These are phyloP conservation scores for Albophoma yamanashiensis DNA, from an alignment of 2,329 filamentous ascomycete genomes.

Conservation along the genomic window DNA sequence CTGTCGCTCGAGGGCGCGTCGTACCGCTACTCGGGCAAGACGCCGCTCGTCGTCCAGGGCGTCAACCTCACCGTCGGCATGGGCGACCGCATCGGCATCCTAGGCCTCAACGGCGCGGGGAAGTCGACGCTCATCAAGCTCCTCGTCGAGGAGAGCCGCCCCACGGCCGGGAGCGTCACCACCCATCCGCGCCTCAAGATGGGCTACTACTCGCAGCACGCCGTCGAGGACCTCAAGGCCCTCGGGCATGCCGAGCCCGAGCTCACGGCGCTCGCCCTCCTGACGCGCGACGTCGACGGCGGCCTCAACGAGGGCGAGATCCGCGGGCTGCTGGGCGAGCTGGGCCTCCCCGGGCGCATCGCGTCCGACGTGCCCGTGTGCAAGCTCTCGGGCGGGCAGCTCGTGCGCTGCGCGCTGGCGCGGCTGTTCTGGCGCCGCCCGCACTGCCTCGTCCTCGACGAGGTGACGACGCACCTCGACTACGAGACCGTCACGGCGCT, in stretches of 20 bases:
- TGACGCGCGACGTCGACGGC: slow-evolving; percentile 43
- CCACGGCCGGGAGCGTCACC: slow-evolving; percentile 50
- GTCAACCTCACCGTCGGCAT: slow-evolving; percentile 59
- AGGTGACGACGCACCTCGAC: slow-evolving; percentile 78
- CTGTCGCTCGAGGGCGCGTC: slow-evolving; percentile 59
- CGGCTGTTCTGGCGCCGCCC: slow-evolving; percentile 57
- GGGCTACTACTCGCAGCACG: slow-evolving; percentile 73
- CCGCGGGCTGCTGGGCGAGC: slow-evolving; percentile 52
- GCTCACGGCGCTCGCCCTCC: slow-evolving; percentile 54
- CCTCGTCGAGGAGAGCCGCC: slow-evolving; percentile 48
- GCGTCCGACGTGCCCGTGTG: slow-evolving; percentile 63
- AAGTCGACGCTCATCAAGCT: slow-evolving; percentile 71
- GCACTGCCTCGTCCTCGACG: slow-evolving; percentile 67
- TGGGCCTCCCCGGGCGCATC: slow-evolving; percentile 60
- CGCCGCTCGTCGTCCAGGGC: slow-evolving; percentile 41
- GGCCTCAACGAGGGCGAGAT: slow-evolving; percentile 55
- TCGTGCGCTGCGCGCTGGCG: slow-evolving; percentile 55
- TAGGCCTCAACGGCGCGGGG: slow-evolving; percentile 71
- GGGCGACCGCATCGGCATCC: slow-evolving; percentile 63
- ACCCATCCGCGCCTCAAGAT: slow-evolving; percentile 59
- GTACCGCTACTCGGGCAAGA: slow-evolving; percentile 47
- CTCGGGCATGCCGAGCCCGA: slow-evolving; percentile 35
- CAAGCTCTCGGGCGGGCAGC: slow-evolving; percentile 72
- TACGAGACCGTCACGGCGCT: slow-evolving; percentile 69
- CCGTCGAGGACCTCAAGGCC: slow-evolving; percentile 56